A percentile compares a stretch with the other conserved stretches of the same genome.
These are phyloP conservation scores for Holtermanniella nyarrowii DNA, from an alignment of 768 basidiomycete species.

Conservation along the genomic window DNA sequence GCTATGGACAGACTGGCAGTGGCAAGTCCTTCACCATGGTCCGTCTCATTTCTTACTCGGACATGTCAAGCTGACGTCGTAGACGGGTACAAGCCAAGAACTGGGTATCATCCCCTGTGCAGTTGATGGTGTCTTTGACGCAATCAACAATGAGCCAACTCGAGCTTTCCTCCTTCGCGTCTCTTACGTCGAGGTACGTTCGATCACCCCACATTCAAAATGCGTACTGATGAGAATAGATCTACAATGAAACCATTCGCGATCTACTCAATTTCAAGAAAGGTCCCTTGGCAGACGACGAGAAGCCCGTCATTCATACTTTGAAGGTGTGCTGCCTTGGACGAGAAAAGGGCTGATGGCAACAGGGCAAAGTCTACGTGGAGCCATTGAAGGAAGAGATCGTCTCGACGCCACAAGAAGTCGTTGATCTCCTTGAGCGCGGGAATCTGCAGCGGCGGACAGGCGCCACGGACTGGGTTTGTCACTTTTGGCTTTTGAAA, in stretches of 20 bases:
- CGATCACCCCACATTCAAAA: neutral
- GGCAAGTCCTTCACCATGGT: conserved; percentile 38
- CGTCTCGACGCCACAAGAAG: conserved; percentile 68
- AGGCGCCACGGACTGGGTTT: conserved; percentile 38
- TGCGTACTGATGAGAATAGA: conserved; percentile 3
- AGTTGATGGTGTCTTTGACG: conserved; percentile 38
- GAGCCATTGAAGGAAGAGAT: conserved; percentile 52
- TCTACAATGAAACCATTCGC: conserved; percentile 38
- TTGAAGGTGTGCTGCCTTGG: conserved; percentile 23
- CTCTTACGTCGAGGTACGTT: conserved; percentile 34
- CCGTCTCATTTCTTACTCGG: neutral
- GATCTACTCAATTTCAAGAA: conserved; percentile 35
- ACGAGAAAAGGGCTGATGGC: neutral
- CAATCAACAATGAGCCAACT: conserved; percentile 36
- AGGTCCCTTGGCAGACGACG: conserved; percentile 27
- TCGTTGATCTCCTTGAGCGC: conserved; percentile 60
- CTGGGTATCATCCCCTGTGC: conserved; percentile 39
- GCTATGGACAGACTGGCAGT: conserved; percentile 39
- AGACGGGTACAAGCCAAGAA: conserved; percentile 31
- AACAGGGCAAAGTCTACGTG: conserved; percentile 35
- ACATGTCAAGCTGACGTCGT: conserved; percentile 1
- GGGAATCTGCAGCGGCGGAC: conserved; percentile 30
- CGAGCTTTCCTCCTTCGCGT: conserved; percentile 36
- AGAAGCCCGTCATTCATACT: conserved; percentile 33
- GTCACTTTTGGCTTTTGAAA: neutral